phyloP scores from a whole-genome alignment of 2,329 filamentous ascomycete genomes.

The Didymella arachidicola region DNA sequence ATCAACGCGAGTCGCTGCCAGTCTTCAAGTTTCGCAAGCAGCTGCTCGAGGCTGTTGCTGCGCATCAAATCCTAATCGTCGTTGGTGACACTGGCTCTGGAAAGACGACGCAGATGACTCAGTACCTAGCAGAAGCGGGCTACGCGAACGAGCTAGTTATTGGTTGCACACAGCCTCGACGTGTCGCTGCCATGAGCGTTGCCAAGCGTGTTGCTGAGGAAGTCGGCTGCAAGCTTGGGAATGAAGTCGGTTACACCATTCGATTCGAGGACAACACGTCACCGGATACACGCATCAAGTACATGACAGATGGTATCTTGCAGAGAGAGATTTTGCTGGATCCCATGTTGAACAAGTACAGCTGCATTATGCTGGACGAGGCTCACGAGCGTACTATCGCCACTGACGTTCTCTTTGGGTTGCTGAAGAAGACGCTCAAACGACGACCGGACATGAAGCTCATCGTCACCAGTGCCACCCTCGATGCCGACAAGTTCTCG shows the following conservation, averaged over 20 bases:
- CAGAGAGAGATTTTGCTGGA: constrained; percentile 96
- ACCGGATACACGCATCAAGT: constrained; percentile 90
- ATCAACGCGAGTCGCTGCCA: constrained; percentile 88
- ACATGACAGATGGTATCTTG: constrained; percentile 99
- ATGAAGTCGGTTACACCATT: constrained; percentile 98
- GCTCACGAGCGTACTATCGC: constrained; percentile 97
- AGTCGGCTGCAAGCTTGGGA: constrained; percentile 89
- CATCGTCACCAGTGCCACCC: constrained; percentile 97
- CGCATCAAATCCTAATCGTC: constrained; percentile 92
- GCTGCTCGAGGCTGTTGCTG: constrained; percentile 82
- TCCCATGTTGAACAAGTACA: constrained; percentile 88
- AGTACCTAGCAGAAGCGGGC: constrained; percentile 91
- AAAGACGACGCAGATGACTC: constrained; percentile 95
- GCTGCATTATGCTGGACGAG: constrained; percentile 97
- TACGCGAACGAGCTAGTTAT: constrained; percentile 89
- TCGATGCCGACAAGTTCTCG: constrained; percentile 97
- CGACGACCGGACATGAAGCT: constrained; percentile 92
- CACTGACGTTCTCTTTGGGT: constrained; percentile 96
- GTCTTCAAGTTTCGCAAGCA: constrained; percentile 89
- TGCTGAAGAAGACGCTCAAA: constrained; percentile 87
- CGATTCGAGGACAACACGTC: constrained; percentile 96
- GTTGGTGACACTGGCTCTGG: constrained; percentile 97
- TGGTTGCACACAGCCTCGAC: constrained; percentile 94
- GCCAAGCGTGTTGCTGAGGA: constrained; percentile 97
- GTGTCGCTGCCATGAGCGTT: constrained; percentile 98